A percentile compares a stretch with the other conserved stretches of the same genome.
Conservation (phyloP, 2,329 filamentous ascomycete genomes). For the Fusarium chuoi region DNA sequence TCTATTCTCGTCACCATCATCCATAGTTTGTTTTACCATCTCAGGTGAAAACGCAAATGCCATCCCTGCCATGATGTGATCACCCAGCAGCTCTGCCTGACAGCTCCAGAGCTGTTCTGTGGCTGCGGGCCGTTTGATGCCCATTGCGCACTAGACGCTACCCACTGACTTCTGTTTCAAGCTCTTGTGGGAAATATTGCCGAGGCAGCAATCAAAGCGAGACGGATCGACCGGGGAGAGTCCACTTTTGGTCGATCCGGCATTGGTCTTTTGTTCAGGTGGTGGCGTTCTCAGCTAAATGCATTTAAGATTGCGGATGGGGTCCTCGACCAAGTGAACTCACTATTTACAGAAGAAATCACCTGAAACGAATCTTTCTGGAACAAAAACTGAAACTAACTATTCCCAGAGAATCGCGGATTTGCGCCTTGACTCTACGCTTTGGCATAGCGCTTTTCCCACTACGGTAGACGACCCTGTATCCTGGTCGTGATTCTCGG, state of each 20-base stretch:
- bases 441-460: neutral
- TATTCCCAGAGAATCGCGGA: constrained; percentile 9
- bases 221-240: constrained; percentile 15
- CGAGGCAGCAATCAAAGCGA: constrained; percentile 18
- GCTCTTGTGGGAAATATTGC: neutral
- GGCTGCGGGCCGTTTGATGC: constrained; percentile 14
- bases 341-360: neutral
- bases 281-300: constrained; percentile 7
- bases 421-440: constrained; percentile 3
- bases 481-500: neutral
- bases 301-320: constrained; percentile 20
- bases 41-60: constrained; percentile 10
- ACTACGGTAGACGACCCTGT: neutral
- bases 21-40: constrained; percentile 14
- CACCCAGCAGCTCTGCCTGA: neutral
- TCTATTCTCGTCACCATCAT: neutral
- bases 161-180: constrained; percentile 7
- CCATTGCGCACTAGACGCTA: neutral
- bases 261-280: constrained; percentile 17
- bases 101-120: neutral
- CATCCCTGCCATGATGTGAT: constrained; percentile 12
- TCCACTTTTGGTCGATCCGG: constrained; percentile 16
- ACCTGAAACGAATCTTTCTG: constrained; percentile 32
- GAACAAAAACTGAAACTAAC: constrained; percentile 21
- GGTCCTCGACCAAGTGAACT: neutral